Conservation (phyloP, 768 basidiomycete species). For the Trametes punicea region DNA sequence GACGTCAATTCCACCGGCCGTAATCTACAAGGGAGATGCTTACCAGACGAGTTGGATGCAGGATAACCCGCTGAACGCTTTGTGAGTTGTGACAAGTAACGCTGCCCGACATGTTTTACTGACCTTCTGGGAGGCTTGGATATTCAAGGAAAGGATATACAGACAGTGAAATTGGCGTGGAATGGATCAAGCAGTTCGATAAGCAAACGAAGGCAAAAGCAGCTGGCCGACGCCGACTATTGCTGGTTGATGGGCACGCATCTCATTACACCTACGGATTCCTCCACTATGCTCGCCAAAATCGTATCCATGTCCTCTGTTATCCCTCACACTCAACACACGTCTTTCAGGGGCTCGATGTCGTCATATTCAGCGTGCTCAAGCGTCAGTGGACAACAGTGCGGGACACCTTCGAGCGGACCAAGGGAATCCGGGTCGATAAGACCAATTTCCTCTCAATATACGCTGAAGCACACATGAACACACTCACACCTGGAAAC, state of each 20-base stretch:
- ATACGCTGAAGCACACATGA: slow-evolving; percentile 35
- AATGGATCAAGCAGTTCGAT: slow-evolving; percentile 41
- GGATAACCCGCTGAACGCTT: slow-evolving; percentile 39
- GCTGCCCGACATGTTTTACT: neutral
- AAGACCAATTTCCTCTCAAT: slow-evolving; percentile 39
- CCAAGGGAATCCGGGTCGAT: slow-evolving; percentile 21
- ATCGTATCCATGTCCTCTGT: slow-evolving; percentile 41
- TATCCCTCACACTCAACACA: slow-evolving; percentile 47
- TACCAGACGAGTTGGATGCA: slow-evolving; percentile 37
- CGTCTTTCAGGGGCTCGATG: slow-evolving; percentile 25
- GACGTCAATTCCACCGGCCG: slow-evolving; percentile 32
- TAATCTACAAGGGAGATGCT: slow-evolving; percentile 40
- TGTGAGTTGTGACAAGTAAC: slow-evolving; percentile 35
- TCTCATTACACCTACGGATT: slow-evolving; percentile 40
- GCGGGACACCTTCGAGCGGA: neutral
- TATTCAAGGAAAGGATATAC: slow-evolving; percentile 34
- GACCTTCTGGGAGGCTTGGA: slow-evolving; percentile 14
- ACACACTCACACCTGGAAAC: too few relatives aligned
- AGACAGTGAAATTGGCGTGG: slow-evolving; percentile 34
- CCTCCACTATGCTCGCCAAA: slow-evolving; percentile 34
- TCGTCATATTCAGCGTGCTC: neutral
- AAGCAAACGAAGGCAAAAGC: slow-evolving; percentile 36
- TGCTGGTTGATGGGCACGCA: slow-evolving; percentile 46
- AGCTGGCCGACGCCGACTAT: slow-evolving; percentile 27
- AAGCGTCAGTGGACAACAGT: neutral